These are phyloP conservation scores for Huiozyma naganishii DNA, from an alignment of 805 yeast genomes.

Conservation along the genomic window DNA sequence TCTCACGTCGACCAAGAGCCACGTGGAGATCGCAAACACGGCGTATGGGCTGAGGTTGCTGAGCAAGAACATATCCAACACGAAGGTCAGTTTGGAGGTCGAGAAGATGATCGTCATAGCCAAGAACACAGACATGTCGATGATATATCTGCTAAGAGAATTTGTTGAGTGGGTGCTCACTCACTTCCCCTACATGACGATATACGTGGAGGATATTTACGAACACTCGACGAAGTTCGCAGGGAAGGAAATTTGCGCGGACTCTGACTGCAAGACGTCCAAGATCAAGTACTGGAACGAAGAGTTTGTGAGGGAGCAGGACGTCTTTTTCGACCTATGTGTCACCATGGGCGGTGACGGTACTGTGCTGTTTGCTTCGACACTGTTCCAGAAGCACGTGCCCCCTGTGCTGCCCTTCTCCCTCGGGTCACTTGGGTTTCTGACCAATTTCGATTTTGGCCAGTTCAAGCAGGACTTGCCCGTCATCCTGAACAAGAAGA, in stretches of 20 bases:
- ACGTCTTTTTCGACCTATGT: constrained; percentile 52
- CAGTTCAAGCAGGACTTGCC: constrained; percentile 52
- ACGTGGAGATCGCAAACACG: constrained; percentile 68
- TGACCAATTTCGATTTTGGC: constrained; percentile 74
- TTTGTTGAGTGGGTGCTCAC: constrained; percentile 62
- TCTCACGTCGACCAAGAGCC: constrained; percentile 23
- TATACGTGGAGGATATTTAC: constrained; percentile 67
- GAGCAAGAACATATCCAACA: constrained; percentile 57
- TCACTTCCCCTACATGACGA: constrained; percentile 29
- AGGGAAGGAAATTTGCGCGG: constrained; percentile 37
- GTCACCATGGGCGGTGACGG: constrained; percentile 95
- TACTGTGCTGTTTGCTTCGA: constrained; percentile 78
- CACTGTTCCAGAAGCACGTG: constrained; percentile 68
- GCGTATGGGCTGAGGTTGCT: constrained; percentile 73
- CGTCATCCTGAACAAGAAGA: constrained; percentile 53
- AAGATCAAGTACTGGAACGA: constrained; percentile 56
- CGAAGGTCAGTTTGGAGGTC: constrained; percentile 57
- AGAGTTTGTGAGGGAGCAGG: constrained; percentile 33
- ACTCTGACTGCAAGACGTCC: constrained; percentile 33
- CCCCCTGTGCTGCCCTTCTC: constrained; percentile 88
- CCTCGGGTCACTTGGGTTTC: constrained; percentile 81
- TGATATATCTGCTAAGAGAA: constrained; percentile 62
- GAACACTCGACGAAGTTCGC: constrained; percentile 52
- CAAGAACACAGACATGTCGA: constrained; percentile 65
- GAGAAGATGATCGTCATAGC: constrained; percentile 69